Conservation (phyloP, 371 early-diverging fungal genomes). For the Mucor indicus region DNA sequence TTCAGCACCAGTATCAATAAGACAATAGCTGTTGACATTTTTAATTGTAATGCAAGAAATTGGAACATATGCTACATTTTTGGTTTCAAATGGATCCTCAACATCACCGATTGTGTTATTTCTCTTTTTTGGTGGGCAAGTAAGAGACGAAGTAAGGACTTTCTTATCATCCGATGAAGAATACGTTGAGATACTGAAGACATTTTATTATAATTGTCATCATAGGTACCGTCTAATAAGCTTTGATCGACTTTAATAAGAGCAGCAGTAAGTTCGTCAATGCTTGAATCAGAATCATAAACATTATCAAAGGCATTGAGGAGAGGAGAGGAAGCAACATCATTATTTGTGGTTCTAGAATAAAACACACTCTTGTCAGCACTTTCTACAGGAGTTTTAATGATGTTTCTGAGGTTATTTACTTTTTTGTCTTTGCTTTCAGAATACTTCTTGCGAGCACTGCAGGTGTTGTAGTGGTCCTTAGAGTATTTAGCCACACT, state of each 20-base stretch:
- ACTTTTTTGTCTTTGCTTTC: too few relatives aligned
- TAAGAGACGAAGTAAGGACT: not conserved
- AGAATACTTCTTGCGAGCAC: too few relatives aligned
- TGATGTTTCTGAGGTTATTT: too few relatives aligned
- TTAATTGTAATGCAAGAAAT: not conserved
- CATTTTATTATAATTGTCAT: not conserved
- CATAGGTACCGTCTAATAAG: not conserved
- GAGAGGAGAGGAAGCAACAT: too few relatives aligned
- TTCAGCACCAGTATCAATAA: not conserved
- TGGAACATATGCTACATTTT: not conserved
- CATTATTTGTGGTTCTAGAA: too few relatives aligned
- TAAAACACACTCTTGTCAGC: too few relatives aligned
- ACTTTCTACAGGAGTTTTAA: too few relatives aligned
- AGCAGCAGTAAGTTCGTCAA: too few relatives aligned
- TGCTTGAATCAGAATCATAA: too few relatives aligned
- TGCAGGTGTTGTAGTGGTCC: not conserved
- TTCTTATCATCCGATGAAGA: not conserved
- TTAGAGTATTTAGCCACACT: not conserved
- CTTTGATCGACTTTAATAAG: not conserved
- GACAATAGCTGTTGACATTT: too few relatives aligned
- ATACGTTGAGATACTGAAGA: not conserved
- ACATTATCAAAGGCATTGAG: too few relatives aligned
- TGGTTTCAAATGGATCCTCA: not conserved
- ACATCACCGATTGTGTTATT: not conserved
- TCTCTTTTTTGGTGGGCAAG: not conserved